phyloP scores from a whole-genome alignment of 352 stramenopile genomes.

The Pythium vanterpoolii region DNA sequence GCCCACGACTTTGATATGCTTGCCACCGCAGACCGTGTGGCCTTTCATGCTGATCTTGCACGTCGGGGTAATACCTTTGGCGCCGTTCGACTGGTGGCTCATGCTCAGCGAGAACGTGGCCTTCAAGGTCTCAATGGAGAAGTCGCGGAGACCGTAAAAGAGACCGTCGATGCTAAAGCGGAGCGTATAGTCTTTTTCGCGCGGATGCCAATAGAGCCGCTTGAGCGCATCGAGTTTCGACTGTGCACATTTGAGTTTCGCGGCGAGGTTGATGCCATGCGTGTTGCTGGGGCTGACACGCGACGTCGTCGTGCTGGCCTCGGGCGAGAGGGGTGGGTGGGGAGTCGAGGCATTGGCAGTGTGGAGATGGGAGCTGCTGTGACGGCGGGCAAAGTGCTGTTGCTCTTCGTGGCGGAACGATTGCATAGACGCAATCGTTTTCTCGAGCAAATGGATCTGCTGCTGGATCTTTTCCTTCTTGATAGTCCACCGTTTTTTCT shows the following conservation, averaged over 20 bases:
- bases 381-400: conserved; percentile 39
- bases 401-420: conserved; percentile 46
- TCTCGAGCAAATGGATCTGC: conserved; percentile 70
- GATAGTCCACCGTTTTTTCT: conserved; percentile 47
- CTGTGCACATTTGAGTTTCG: conserved; percentile 57
- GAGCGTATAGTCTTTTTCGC: conserved; percentile 69
- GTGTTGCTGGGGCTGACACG: conserved; percentile 32
- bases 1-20: conserved; percentile 74
- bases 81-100: conserved; percentile 68
- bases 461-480: conserved; percentile 67
- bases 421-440: conserved; percentile 67
- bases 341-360: not conserved
- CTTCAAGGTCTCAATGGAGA: conserved; percentile 63
- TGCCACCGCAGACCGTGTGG: conserved; percentile 60
- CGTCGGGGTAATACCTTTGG: conserved; percentile 55
- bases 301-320: conserved; percentile 11
- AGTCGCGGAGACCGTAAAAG: conserved; percentile 72
- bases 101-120: conserved; percentile 57
- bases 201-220: conserved; percentile 64
- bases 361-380: conserved; percentile 30
- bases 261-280: conserved; percentile 48
- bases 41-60: conserved; percentile 63
- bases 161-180: conserved; percentile 78
- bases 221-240: conserved; percentile 70
- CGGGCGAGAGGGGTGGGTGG: conserved; percentile 14